These are phyloP conservation scores for Orbilia quercus DNA, from an alignment of 2,329 filamentous ascomycete genomes.

Conservation along the genomic window DNA sequence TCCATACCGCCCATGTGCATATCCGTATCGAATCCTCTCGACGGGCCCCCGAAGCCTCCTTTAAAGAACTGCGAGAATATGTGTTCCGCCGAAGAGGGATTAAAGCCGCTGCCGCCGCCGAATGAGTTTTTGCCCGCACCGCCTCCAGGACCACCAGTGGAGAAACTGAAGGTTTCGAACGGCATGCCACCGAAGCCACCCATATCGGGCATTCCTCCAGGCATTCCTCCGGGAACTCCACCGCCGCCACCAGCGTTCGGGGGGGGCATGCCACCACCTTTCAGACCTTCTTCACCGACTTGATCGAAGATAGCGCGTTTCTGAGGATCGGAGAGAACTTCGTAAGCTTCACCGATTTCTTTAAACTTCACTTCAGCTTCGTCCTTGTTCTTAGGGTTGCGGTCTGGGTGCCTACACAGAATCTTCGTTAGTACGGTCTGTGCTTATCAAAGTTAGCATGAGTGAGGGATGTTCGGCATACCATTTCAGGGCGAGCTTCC, in stretches of 20 bases:
- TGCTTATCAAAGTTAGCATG: conserved; percentile 30
- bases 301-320: conserved; percentile 72
- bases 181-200: conserved; percentile 65
- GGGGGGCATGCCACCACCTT: conserved; percentile 71
- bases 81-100: conserved; percentile 38
- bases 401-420: conserved; percentile 69
- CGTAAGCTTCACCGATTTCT: conserved; percentile 79
- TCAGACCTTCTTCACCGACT: conserved; percentile 95
- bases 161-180: conserved; percentile 65
- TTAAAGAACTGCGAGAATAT: conserved; percentile 48
- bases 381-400: conserved; percentile 86
- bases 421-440: too few relatives aligned
- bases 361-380: conserved; percentile 90
- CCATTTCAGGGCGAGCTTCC: conserved; percentile 81
- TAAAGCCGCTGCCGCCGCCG: conserved; percentile 71
- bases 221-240: conserved; percentile 75
- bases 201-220: conserved; percentile 62
- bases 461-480: conserved; percentile 8
- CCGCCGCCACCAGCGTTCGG: conserved; percentile 10
- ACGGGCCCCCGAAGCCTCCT: conserved; percentile 12
- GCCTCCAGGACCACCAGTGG: conserved; percentile 67
- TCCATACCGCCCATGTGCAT: conserved; percentile 56
- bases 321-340: conserved; percentile 92
- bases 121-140: conserved; percentile 80
- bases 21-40: conserved; percentile 31